Base-by-base conservation (phyloP, 176 grass and related monocot species). In the Eleusine indica region DNA sequence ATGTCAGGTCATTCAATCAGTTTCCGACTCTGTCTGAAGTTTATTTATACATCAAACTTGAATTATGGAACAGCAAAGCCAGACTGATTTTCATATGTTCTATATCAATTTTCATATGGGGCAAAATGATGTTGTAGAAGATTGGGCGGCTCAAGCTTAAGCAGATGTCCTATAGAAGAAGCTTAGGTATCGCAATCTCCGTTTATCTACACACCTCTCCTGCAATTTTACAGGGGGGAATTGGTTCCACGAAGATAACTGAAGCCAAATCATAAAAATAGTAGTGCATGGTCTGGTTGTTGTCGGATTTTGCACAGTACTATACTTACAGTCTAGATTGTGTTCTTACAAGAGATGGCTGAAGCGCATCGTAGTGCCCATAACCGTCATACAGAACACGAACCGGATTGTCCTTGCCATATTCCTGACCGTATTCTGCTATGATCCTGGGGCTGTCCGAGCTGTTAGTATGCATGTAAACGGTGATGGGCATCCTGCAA, bases 371-470 rank as follows among this genome's bases (percentile, higher is more conserved):
- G 58, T 99, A 96, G 87, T 99, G 96, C 6, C 93, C 93, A 19
- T 89, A 99, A 28, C 93, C 96, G 38, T 99, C 84, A 40, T 96
- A 99, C 10, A 99, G 91, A 70, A 96, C 96, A 7, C 89, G 22
- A 54, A 96, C 72, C 3, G 96, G 96, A 80, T 96, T 61, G 58
- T 99, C 96, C 71, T 89, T 99, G 41, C 86, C 96, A 17, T 99
- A 99, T 81, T 99, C 96, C 76, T 99, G 96, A 17, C 96, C 96
- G 41, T 99, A 96, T 76, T 99, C 96, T 38, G 93, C 93, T 90
- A 99, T 94, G 49, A 92, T 92, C 74, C 89, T 92, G 12, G 87
- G 93, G 48, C 60, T 74, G 71, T 90, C 89, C 25, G 87, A 83
- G 38, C 83, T 67, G 25, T 85, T 88, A n/a, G 86, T 87, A 32